Percentiles rank a stretch among this genome's conserved stretches.
Conservation (phyloP, 768 basidiomycete species). For the Suillus brevipes region DNA sequence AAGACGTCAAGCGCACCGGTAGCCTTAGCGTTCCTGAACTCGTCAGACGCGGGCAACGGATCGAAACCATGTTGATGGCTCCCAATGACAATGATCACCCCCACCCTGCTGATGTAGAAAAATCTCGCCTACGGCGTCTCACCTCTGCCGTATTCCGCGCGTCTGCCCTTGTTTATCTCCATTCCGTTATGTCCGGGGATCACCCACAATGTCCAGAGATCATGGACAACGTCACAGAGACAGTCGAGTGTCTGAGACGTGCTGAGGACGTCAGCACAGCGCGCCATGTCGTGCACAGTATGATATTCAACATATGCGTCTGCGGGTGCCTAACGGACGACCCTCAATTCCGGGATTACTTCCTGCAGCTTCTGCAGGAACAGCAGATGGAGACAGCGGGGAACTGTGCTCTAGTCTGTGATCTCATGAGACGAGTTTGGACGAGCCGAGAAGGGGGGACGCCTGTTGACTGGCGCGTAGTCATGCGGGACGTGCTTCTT, state of each 20-base stretch:
- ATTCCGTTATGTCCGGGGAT: constrained; percentile 75
- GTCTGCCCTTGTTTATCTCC: constrained; percentile 72
- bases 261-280: constrained; percentile 40
- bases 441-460: constrained; percentile 32
- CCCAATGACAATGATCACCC: constrained; percentile 1
- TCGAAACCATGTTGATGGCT: constrained; percentile 42
- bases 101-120: constrained; percentile 8
- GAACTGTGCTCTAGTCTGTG: constrained; percentile 57
- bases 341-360: constrained; percentile 38
- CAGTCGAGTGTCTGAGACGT: constrained; percentile 46
- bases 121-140: constrained; percentile 39
- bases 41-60: constrained; percentile 50
- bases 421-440: constrained; percentile 64
- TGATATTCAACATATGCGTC: constrained; percentile 77
- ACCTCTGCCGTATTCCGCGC: constrained; percentile 70
- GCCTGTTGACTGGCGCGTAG: constrained; percentile 63
- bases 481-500: constrained; percentile 58
- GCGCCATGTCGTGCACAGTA: constrained; percentile 67
- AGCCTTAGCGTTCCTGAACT: constrained; percentile 61
- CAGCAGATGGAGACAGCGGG: constrained; percentile 59
- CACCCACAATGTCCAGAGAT: constrained; percentile 68
- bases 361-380: constrained; percentile 48
- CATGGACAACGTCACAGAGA: constrained; percentile 49
- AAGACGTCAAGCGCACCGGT: constrained; percentile 36
- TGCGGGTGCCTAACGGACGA: constrained; percentile 69